These are phyloP conservation scores for Fusarium sp. DNA, from an alignment of 2,329 filamentous ascomycete species.

Conservation along the genomic window DNA sequence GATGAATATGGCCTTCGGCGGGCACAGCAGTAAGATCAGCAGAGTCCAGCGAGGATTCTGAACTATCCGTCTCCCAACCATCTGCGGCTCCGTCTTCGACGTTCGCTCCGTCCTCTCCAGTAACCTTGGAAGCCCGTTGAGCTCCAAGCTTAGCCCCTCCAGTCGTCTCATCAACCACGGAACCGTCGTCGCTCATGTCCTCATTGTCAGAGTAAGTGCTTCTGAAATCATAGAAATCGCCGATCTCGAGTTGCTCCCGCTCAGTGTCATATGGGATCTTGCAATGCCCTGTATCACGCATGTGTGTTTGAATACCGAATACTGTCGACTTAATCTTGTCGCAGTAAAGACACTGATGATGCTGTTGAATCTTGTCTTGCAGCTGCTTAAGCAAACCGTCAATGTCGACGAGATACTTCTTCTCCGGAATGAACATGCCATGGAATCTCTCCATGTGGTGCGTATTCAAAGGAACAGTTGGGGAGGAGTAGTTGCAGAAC, in stretches of 20 bases:
- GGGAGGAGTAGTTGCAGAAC: constrained; percentile 92
- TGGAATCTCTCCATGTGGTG: constrained; percentile 93
- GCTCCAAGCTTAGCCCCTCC: constrained; percentile 80
- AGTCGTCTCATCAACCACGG: constrained; percentile 58
- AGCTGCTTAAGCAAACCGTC: constrained; percentile 86
- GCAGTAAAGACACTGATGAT: constrained; percentile 90
- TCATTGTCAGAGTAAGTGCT: constrained; percentile 92
- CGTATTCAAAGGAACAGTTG: constrained; percentile 81
- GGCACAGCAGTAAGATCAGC: constrained; percentile 86
- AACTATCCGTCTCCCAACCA: constrained; percentile 96
- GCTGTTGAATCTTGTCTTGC: constrained; percentile 83
- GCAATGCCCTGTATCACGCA: constrained; percentile 97
- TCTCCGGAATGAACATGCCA: constrained; percentile 96
- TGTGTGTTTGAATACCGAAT: constrained; percentile 91
- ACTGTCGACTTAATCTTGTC: constrained; percentile 85
- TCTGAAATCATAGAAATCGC: constrained; percentile 97
- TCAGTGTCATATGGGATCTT: constrained; percentile 94
- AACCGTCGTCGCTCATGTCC: constrained; percentile 70
- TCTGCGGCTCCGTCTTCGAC: constrained; percentile 75
- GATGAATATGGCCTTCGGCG: constrained; percentile 78
- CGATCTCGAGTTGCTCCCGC: constrained; percentile 92
- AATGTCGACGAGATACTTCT: constrained; percentile 83
- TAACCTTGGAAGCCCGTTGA: constrained; percentile 67
- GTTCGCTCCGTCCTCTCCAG: constrained; percentile 65
- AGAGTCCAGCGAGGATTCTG: constrained; percentile 88